phyloP scores from a whole-genome alignment of 768 basidiomycete genomes.

The Termitomyces sp. region DNA sequence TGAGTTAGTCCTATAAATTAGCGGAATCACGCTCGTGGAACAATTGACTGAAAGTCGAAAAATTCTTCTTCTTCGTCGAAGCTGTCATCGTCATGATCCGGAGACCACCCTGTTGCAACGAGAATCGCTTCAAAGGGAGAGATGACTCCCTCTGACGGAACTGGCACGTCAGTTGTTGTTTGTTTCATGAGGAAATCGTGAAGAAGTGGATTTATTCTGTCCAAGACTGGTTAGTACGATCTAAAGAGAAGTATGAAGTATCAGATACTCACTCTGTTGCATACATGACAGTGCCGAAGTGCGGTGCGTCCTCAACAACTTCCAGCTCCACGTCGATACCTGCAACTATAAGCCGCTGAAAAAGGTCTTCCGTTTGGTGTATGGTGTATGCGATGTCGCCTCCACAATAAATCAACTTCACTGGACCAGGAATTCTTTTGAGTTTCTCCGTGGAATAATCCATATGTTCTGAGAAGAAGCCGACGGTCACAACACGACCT shows the following conservation, averaged over 20 bases:
- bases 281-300: slow-evolving; percentile 33
- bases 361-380: slow-evolving; percentile 21
- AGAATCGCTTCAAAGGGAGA: slow-evolving; percentile 28
- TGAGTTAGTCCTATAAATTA: not conserved
- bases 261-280: slow-evolving; percentile 26
- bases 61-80: slow-evolving; percentile 20
- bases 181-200: slow-evolving; percentile 26
- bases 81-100: slow-evolving; percentile 12
- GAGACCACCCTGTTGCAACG: slow-evolving; percentile 18
- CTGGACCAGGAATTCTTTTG: slow-evolving; percentile 23
- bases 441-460: slow-evolving; percentile 19
- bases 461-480: slow-evolving; percentile 26
- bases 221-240: not conserved
- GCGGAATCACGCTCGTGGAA: not conserved
- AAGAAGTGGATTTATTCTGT: slow-evolving; percentile 26
- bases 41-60: not conserved
- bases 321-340: slow-evolving; percentile 23
- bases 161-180: slow-evolving; percentile 18
- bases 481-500: slow-evolving; percentile 28
- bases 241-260: no score
- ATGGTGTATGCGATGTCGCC: slow-evolving; percentile 34
- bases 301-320: slow-evolving; percentile 26
- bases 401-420: slow-evolving; percentile 29
- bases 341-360: slow-evolving; percentile 19
- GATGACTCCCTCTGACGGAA: slow-evolving; percentile 13